A percentile compares a stretch with the other conserved stretches of the same genome.
phyloP scores from a whole-genome alignment of 768 basidiomycete species.

The Lyophyllum decastes region DNA sequence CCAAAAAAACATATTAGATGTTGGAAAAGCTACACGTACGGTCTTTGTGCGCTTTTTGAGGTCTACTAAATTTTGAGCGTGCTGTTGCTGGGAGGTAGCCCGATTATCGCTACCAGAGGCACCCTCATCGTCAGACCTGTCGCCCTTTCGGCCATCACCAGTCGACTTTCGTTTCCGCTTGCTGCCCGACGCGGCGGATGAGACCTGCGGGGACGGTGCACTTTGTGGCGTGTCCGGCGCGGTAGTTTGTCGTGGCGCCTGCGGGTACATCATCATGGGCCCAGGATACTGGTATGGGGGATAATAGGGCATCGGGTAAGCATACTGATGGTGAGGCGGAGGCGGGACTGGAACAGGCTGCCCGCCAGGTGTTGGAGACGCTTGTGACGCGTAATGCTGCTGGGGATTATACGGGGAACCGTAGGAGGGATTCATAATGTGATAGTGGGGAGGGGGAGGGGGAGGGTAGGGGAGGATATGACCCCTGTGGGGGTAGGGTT shows the following conservation, averaged over 20 bases:
- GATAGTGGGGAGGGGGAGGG: constrained; percentile 54
- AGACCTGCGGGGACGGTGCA: constrained; percentile 31
- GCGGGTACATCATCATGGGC: constrained; percentile 72
- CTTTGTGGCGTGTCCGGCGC: constrained; percentile 38
- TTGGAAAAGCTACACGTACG: constrained; percentile 34
- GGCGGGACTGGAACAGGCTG: constrained; percentile 41
- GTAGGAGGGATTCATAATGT: constrained; percentile 74
- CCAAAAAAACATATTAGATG: neutral
- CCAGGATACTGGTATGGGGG: constrained; percentile 69
- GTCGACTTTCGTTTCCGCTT: constrained; percentile 69
- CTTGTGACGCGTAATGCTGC: constrained; percentile 25
- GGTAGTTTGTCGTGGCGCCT: constrained; percentile 35
- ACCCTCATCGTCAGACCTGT: constrained; percentile 58
- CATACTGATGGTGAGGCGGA: constrained; percentile 47
- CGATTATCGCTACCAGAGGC: constrained; percentile 48
- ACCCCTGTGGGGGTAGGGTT: constrained; percentile 31
- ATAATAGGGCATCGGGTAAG: constrained; percentile 55
- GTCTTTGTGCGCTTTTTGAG: constrained; percentile 91
- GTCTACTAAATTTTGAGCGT: constrained; percentile 44
- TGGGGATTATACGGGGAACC: constrained; percentile 46
- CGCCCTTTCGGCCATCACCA: constrained; percentile 36
- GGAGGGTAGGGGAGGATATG: constrained; percentile 46
- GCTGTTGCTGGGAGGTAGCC: constrained; percentile 28
- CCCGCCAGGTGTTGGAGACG: constrained; percentile 32
- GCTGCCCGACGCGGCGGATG: constrained; percentile 34